Evolutionary conservation across 2,329 filamentous ascomycete genomes (phyloP), one percentile per base, ranked within the genome.

Genomic region (Colletotrichum limetticola): DNA sequence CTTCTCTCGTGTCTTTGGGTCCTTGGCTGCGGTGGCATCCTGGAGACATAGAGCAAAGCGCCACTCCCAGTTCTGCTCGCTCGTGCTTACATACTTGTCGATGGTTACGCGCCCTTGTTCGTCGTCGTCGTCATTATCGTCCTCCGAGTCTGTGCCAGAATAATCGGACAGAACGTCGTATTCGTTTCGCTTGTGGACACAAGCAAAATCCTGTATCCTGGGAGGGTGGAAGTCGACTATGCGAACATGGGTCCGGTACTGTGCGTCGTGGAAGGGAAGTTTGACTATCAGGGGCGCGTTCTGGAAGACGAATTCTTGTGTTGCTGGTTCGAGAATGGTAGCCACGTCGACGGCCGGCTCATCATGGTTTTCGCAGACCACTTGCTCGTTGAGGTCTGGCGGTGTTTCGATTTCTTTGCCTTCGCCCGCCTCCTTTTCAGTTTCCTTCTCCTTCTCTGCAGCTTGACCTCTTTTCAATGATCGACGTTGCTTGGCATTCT

Each of bases 171-270:
- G 82, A 0, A 83, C 76, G 46, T 89, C 87, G 62, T 83, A 88
- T 32, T 91, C 87, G 24, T 80, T 82, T 3, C 62, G 65, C 71
- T 84, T 84, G 53, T 83, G 84, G 67, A 85, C 85, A 35, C 80
- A 82, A 3, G 93, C 86, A 79, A 98, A 98, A 71, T 96, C 90
- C 75, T 91, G 88, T 1, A 98, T 83, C 1, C 86, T 86, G 2
- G 86, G 82, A 0, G 96, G 96, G 71, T 88, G 90, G 80, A 94
- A 98, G 82, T 98, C 94, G 46, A 97, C 88, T 1, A 97, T 92
- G n/a, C 94, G 92, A 46, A 94, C 91, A 42, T 88, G 86, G 26
- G 90, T 85, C 59, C 91, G 90, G 79, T 95, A 95, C 55, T 91
- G 93, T 69, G 88, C 84, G 78, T 95, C 95, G 69, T 91, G 86